Evolutionary conservation across 352 stramenopile species (phyloP), one percentile per base, ranked within the genome.

Genomic region (Blastocystis sp.): DNA sequence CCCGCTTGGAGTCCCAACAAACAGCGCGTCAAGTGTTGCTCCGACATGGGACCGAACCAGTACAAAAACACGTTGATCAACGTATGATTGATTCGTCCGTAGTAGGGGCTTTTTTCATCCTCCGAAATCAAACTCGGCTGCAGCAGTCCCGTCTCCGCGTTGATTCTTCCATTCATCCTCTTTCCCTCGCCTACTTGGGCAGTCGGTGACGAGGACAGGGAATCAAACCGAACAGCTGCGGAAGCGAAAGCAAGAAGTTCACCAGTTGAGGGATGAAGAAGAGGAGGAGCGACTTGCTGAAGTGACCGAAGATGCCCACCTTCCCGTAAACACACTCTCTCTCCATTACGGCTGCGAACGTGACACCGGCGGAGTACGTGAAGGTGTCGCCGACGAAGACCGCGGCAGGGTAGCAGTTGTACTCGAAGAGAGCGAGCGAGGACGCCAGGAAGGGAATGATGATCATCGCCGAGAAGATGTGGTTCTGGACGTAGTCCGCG

Each of bases 301-400:
- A 99, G 89, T 99, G 95, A 36, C 96, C 93, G 49, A 97, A 87
- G 71, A 97, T 96, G 32, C 92, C 94, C 34, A 79, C 86, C 46
- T 54, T 21, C 46, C 9, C 9, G 21, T 54, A 21, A 54, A 11
- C 11, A 21, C 11, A 54, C 9, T 21, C 21, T 54, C 46, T 54
- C 21, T 21, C 21, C 11, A 21, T 54, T 21, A 54, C 46, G 29
- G 97, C 95, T 0, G 96, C 96, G 89, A 99, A 97, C 0, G 94
- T 97, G 94, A 99, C 98, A 46, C 96, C 96, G 3, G 95, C 94
- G 88, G 97, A 98, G 89, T 99, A 98, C 87, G 94, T 98, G 88
- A 97, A 99, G 14, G 96, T 98, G 89, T 99, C 96, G 1, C 96
- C 96, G 18, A 99, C 96, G 89, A 99, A 99, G 7, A 97, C 93